These are phyloP conservation scores for Chaetomium strumarium DNA, from an alignment of 2,329 filamentous ascomycete species.

Conservation along the genomic window DNA sequence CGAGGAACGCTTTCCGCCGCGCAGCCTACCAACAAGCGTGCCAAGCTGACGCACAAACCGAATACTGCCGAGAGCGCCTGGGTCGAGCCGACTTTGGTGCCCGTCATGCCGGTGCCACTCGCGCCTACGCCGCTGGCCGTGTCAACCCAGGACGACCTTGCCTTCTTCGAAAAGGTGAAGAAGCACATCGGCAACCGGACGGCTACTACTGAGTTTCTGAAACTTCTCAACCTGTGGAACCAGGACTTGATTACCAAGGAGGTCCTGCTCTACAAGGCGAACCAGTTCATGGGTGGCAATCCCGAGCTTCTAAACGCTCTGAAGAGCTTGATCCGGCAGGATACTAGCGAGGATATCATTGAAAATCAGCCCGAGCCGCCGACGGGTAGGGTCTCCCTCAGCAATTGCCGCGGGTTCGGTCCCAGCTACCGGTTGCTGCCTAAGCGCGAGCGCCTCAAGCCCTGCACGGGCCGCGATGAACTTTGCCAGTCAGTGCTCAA, in stretches of 20 bases:
- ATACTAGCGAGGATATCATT: conserved; percentile 69
- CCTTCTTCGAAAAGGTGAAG: conserved; percentile 94
- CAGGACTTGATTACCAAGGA: conserved; percentile 87
- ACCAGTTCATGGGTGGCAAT: conserved; percentile 81
- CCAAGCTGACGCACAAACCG: conserved; percentile 68
- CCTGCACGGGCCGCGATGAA: conserved; percentile 90
- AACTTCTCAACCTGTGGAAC: conserved; percentile 92
- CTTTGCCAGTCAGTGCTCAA: conserved; percentile 91
- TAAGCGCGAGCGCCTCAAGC: conserved; percentile 82
- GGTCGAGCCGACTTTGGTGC: conserved; percentile 82
- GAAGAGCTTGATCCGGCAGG: conserved; percentile 74
- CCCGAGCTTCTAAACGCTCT: conserved; percentile 86
- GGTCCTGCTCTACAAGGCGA: conserved; percentile 74
- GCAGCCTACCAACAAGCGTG: conserved; percentile 51
- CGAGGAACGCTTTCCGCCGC: conserved; percentile 31
- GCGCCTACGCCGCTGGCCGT: conserved; percentile 66
- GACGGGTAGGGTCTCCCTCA: conserved; percentile 78
- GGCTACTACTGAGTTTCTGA: conserved; percentile 91
- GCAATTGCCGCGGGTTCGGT: conserved; percentile 91
- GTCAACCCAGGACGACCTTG: conserved; percentile 78
- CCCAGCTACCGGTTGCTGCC: conserved; percentile 92
- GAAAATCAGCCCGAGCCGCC: conserved; percentile 73
- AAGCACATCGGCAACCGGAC: conserved; percentile 92
- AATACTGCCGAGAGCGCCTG: conserved; percentile 48
- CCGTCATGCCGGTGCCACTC: conserved; percentile 80